Evolutionary conservation across 225 moss, liverwort and hornwort species (phyloP).

Genomic region (Marchantia paleacea): DNA sequence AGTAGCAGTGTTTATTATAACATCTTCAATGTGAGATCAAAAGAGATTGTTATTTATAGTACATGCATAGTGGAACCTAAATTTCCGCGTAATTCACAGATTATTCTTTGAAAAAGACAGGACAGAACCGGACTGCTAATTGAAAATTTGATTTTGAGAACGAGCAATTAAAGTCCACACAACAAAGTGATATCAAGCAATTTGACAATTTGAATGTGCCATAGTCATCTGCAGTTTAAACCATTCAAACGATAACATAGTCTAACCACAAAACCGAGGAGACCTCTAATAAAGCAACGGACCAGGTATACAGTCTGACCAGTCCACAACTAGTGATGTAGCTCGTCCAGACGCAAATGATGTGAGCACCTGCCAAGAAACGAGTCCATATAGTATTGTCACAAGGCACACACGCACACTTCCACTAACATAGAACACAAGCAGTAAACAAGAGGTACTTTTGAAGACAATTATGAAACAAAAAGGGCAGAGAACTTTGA

Average conservation of each 20-base stretch:
- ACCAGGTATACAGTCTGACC: constrained; percentile 54
- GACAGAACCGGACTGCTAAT: too few relatives aligned
- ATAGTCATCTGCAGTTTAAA: neutral
- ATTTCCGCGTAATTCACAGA: too few relatives aligned
- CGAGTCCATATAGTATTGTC: neutral
- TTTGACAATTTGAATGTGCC: too few relatives aligned
- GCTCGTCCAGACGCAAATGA: constrained; percentile 95
- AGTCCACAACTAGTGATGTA: constrained; percentile 91
- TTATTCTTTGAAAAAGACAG: too few relatives aligned
- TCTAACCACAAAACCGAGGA: constrained; percentile 19
- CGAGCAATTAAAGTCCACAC: neutral
- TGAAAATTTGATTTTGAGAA: neutral
- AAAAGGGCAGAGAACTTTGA: too few relatives aligned
- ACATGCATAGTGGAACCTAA: too few relatives aligned
- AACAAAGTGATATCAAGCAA: neutral
- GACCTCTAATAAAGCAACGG: constrained; percentile 34
- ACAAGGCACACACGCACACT: neutral
- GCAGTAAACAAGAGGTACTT: too few relatives aligned
- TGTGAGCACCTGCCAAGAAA: constrained; percentile 63
- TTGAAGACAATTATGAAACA: too few relatives aligned
- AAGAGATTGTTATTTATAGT: too few relatives aligned
- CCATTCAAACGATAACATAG: neutral
- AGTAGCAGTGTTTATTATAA: too few relatives aligned
- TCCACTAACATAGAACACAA: neutral
- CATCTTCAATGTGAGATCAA: too few relatives aligned